Percentiles rank a stretch among this genome's conserved stretches.
These are phyloP conservation scores for Maudiozyma humilis DNA, from an alignment of 1,139 yeast species.

Conservation along the genomic window DNA sequence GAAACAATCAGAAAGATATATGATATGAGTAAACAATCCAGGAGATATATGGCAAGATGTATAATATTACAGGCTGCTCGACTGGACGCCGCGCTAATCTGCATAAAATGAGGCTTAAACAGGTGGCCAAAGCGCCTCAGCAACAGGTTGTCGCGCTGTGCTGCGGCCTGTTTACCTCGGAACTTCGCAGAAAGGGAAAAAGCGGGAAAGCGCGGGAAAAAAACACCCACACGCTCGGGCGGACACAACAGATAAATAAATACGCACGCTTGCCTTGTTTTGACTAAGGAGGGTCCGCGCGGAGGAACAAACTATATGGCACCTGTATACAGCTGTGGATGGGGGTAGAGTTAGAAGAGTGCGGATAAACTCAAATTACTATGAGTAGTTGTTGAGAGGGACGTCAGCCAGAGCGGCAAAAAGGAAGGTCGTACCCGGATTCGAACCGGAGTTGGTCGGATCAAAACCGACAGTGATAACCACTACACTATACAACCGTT, in stretches of 20 bases:
- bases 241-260: not conserved
- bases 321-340: not conserved
- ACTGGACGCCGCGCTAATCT: not conserved
- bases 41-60: no score
- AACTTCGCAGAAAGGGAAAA: not conserved
- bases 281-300: no score
- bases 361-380: no score
- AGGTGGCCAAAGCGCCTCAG: not conserved
- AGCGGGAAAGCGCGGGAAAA: not conserved
- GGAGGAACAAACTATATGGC: no score
- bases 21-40: no score
- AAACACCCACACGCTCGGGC: no score
- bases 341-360: no score
- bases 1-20: no score
- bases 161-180: not conserved
- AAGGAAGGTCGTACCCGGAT: slow-evolving; percentile 82
- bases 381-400: not conserved
- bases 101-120: not conserved
- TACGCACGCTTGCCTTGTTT: no score
- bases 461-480: slow-evolving; percentile 62
- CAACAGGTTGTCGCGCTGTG: not conserved
- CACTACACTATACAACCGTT: slow-evolving; percentile 46
- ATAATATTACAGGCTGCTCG: no score
- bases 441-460: slow-evolving; percentile 93
- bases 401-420: slow-evolving; percentile 21